Evolutionary conservation across 2,329 filamentous ascomycete species (phyloP).

Genomic region (Colletotrichum noveboracense): DNA sequence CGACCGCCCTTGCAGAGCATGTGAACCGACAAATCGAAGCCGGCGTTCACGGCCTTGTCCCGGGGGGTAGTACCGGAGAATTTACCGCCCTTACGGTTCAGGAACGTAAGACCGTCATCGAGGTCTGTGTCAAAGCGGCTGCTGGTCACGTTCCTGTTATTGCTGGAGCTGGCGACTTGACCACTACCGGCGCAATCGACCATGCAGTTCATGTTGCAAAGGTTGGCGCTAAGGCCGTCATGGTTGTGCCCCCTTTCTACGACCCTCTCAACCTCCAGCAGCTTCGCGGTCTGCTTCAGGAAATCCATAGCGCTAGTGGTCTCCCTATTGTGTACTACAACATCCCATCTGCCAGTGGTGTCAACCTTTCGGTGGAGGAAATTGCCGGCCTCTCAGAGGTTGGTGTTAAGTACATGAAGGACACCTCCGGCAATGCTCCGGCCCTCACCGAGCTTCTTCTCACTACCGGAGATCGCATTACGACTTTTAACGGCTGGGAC

Average conservation of each 20-base stretch:
- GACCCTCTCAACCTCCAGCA: constrained; percentile 47
- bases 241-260: constrained; percentile 57
- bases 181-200: constrained; percentile 43
- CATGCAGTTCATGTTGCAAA: constrained; percentile 43
- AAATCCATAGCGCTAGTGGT: constrained; percentile 42
- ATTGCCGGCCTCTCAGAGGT: constrained; percentile 48
- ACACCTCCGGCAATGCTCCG: constrained; percentile 56
- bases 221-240: constrained; percentile 45
- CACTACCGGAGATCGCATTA: constrained; percentile 39
- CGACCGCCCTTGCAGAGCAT: constrained; percentile 42
- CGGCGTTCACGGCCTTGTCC: constrained; percentile 56
- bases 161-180: constrained; percentile 48
- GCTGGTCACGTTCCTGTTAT: constrained; percentile 45
- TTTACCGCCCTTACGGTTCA: constrained; percentile 48
- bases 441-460: constrained; percentile 55
- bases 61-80: constrained; percentile 55
- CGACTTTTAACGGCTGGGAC: constrained; percentile 58
- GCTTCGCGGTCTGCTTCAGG: constrained; percentile 42
- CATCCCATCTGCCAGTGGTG: constrained; percentile 51
- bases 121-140: constrained; percentile 39
- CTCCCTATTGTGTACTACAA: constrained; percentile 57
- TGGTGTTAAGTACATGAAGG: constrained; percentile 56
- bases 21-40: constrained; percentile 48
- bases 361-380: constrained; percentile 44
- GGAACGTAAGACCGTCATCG: constrained; percentile 50